Base-by-base conservation (phyloP, 2,329 filamentous ascomycete genomes). In the Fusarium sp. region DNA sequence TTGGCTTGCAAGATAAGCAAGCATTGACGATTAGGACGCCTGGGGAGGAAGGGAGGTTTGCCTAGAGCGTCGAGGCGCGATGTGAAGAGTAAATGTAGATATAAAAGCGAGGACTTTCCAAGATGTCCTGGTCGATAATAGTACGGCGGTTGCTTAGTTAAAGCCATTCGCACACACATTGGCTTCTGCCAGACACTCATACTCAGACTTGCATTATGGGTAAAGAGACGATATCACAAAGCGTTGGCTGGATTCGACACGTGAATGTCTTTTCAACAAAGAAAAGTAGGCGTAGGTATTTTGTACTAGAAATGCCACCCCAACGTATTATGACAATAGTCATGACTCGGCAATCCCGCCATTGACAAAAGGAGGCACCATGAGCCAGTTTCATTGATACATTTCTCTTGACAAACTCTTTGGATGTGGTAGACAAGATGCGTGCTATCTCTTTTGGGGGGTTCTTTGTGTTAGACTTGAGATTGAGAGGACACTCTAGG, bases 31-130 rank as follows among this genome's bases (percentile, higher is more conserved):
- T 19, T 35, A 57, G 27, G 59, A 49, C 39, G 47, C 23, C 23
- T 49, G 46, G 61, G 44, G 48, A 45, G 39, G 54, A 22, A 27
- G n/a, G 41, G 50, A 17, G 22, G 51, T 19, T 19, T 47, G 37
- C 56, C 56, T 43, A 27, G 37, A 53, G 22, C 22, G 56, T 15
- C 20, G 33, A 37, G 41, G 37, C 20, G 40, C 27, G 48, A 52
- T 55, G 61, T 57, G 65, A 66, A 62, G 56, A 66, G 40, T 55
- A 54, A 30, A 46, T 67, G 66, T 67, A 63, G 66, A 68, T 68
- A 68, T 48, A 69, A 62, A 54, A 67, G 53, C 25, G 46, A 50
- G 27, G 47, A 20, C 32, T 33, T 59, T 43, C 32, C 23, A 39
- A 27, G 32, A 40, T 58, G 40, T 43, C 32, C 32, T 23, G 17